Evolutionary conservation across 345 rosid genomes (phyloP), one percentile per base, ranked within the genome.

Genomic region (Citrus trifoliata): DNA sequence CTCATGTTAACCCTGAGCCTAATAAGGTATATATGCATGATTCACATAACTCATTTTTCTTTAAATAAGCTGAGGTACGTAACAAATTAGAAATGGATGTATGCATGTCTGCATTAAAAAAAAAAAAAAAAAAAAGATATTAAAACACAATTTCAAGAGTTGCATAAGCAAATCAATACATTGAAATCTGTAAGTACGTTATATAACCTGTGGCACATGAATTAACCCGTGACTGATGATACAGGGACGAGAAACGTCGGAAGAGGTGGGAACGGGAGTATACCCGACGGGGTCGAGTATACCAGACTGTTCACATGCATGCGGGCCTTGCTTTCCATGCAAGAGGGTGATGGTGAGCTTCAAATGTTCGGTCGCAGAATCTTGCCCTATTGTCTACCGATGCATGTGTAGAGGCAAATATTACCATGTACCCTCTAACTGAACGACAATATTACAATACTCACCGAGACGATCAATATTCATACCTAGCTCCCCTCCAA

Each of bases 301-400:
- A 79, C 99, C 99, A 4, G 99, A 96, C 63, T 96, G 99, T 77
- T 86, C 95, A 2, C 95, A 93, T 67, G 99, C 99, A 1, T 96
- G 99, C 55, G 97, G 95, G 8, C 80, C 98, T 2, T 96, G 99
- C 64, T 84, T 87, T 59, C 99, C 99, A 9, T 96, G 99, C 82
- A 91, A 89, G 86, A 89, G 97, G 59, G 99, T 96, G 62, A 91
- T 94, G 94, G 91, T 94, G 77, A 91, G 98, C 88, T 96, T 90
- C 85, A 87, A 89, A 60, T 96, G 99, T 78, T 87, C 97, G 40
- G 56, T 80, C 4, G 86, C 93, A 0, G 99, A 96, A 88, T 93
- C 99, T 22, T 94, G 99, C 78, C 98, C 98, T 6, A 84, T 96
- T 62, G 91, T 93, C 35, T 94, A 94, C 83, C 87, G 86, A 79